These are phyloP conservation scores for Calamus simplicifolius DNA, from an alignment of 176 grass and related monocot genomes.

Conservation along the genomic window DNA sequence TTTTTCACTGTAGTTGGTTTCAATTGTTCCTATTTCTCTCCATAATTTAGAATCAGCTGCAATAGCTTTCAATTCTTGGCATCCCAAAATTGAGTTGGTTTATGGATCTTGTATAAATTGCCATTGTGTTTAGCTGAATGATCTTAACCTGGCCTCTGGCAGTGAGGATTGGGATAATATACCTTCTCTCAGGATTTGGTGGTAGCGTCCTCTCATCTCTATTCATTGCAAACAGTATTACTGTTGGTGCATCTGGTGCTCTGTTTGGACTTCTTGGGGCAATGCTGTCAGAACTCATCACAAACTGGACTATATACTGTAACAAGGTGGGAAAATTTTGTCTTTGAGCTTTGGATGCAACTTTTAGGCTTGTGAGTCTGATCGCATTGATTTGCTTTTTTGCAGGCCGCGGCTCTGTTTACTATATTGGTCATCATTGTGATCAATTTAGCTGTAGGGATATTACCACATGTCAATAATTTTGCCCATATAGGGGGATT, in stretches of 20 bases:
- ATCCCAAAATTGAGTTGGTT: too few relatives aligned
- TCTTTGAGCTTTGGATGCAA: neutral
- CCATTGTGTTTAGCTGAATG: neutral
- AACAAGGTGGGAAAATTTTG: slow-evolving; percentile 38
- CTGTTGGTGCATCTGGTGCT: slow-evolving; percentile 76
- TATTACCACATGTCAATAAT: slow-evolving; percentile 75
- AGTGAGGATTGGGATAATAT: slow-evolving; percentile 64
- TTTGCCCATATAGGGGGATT: slow-evolving; percentile 87
- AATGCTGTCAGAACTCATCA: slow-evolving; percentile 78
- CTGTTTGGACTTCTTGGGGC: slow-evolving; percentile 85
- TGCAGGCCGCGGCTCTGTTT: slow-evolving; percentile 42
- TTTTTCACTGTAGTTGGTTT: too few relatives aligned
- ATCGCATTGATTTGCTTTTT: neutral
- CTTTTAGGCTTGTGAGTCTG: neutral
- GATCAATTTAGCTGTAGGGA: slow-evolving; percentile 67
- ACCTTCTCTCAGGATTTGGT: slow-evolving; percentile 75
- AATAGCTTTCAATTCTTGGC: too few relatives aligned
- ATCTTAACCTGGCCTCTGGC: slow-evolving; percentile 5
- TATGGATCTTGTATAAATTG: too few relatives aligned
- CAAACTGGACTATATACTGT: slow-evolving; percentile 74
- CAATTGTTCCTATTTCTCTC: too few relatives aligned
- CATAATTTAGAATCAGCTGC: too few relatives aligned
- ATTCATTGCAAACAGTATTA: slow-evolving; percentile 66
- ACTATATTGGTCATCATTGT: slow-evolving; percentile 65
- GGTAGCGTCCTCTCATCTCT: slow-evolving; percentile 72